Base-by-base conservation (phyloP, 148 eudicot species). In the Camellia granthamiana region DNA sequence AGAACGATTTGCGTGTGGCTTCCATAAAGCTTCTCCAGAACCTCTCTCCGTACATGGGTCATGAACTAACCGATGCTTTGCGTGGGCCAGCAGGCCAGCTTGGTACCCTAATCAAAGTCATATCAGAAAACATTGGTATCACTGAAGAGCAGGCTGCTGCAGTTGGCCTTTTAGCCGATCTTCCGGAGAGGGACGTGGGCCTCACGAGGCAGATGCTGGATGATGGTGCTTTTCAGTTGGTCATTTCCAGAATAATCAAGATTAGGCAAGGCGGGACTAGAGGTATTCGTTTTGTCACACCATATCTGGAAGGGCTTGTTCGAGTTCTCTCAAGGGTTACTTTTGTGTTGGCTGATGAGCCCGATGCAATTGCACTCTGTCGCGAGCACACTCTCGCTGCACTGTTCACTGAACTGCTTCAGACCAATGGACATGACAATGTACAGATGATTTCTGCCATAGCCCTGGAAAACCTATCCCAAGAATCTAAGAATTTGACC, bases 81-180 rank as follows among this genome's bases (percentile, higher is more conserved):
- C 89, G 91, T 72, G 97, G 92, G 49, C 49, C 97, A 38, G 77
- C 93, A 3, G 97, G 99, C 54, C 93, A 92, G 69, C 97, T 94
- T 52, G 90, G 91, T 44, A 86, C 89, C 81, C 90, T 95, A n/a
- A 79, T 92, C 60, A 84, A 81, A 74, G 89, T 91, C 38, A 82
- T 88, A 80, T 83, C 88, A 1, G 92, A 93, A 43, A 81, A 84
- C 47, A 81, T 60, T 51, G 88, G 86, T 16, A 90, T 88, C 7
- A 87, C 93, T 0, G 97, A 95, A 83, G 97, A 94, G 86, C 99
- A 95, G 76, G 97, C 97, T 9, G 93, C 86, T 10, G 94, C 98
- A 51, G 91, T 84, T 77, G 89, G 91, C 19, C 91, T 95, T 54
- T 77, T 95, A 66, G 97, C 99, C 16, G 91, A 92, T 81, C 88